These are phyloP conservation scores for Fraxinus nigra DNA, from an alignment of 305 asterid species.

Conservation along the genomic window DNA sequence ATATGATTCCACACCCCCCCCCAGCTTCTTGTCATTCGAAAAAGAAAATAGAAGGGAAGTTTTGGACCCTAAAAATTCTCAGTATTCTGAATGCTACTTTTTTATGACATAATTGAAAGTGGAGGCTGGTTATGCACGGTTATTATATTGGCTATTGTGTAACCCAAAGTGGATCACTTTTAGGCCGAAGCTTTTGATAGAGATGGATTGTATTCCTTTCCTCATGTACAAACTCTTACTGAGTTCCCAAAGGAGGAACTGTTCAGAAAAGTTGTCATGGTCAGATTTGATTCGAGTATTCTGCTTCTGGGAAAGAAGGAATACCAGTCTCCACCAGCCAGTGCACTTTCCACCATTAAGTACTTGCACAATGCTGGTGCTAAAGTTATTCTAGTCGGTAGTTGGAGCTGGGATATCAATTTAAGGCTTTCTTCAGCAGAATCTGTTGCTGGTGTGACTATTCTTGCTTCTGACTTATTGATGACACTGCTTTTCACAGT, in stretches of 20 bases:
- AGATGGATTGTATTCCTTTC: slow-evolving; percentile 35
- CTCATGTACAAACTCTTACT: slow-evolving; percentile 64
- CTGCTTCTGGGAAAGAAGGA: slow-evolving; percentile 38
- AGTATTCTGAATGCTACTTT: neutral
- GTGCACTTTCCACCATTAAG: slow-evolving; percentile 58
- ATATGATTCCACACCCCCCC: neutral
- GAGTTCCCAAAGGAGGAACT: slow-evolving; percentile 63
- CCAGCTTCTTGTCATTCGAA: neutral
- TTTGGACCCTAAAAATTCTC: neutral
- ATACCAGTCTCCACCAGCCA: slow-evolving; percentile 31
- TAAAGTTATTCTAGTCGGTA: slow-evolving; percentile 58
- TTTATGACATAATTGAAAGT: neutral
- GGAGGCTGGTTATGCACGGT: neutral
- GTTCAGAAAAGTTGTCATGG: slow-evolving; percentile 63
- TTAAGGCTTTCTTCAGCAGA: slow-evolving; percentile 34
- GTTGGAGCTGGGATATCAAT: slow-evolving; percentile 48
- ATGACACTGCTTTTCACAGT: slow-evolving; percentile 16
- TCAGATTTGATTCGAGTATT: slow-evolving; percentile 61
- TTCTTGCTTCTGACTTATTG: slow-evolving; percentile 14
- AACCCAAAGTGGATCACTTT: neutral
- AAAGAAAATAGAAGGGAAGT: neutral
- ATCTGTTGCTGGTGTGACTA: slow-evolving; percentile 54
- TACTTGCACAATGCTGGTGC: slow-evolving; percentile 66
- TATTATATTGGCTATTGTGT: neutral
- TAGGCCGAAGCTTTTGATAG: slow-evolving; percentile 44